Evolutionary conservation across 208 protist genomes (phyloP), one percentile per base, ranked within the genome.

Genomic region (Porcisia hertigi): DNA sequence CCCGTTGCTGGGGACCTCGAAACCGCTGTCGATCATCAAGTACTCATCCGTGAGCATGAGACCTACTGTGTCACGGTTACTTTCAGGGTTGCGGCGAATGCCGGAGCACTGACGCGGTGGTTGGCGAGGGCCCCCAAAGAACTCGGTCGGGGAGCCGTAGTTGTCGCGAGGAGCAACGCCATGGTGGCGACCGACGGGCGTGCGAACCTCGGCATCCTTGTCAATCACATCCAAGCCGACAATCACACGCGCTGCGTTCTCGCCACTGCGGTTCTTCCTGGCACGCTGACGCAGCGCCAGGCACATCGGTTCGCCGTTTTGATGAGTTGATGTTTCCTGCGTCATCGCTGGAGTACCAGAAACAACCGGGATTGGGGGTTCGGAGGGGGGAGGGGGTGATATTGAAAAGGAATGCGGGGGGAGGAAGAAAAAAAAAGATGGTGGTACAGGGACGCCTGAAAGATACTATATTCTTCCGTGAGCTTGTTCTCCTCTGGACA

Each of bases 41-140:
- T 87, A 92, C 72, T 91, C 89, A 64, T 96, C 92, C 23, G 86
- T 92, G 39, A 96, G 84, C 73, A 93, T 91, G 58, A 75, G 49
- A 69, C 80, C 88, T 39, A 96, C 92, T 2, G 66, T 83, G 69
- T 88, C 88, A 30, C 76, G 71, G 70, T 94, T 79, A 14, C 75
- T 57, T n/a, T 82, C 75, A 14, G 87, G 81, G 73, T 85, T 89
- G 83, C 89, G 92, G 62, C 92, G 92, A 55, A 93, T 81, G 57
- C 92, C 90, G 34, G 75, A 83, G 60, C 65, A 80, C 53, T 87
- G 49, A 67, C 86, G 83, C 66, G 86, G 86, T n/a, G 92, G 87
- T 60, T 89, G 82, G 64, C 71, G 76, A 0, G 92, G 92, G 14
- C 92, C 92, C n/a, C 77, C 80, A 54, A 88, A 77, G 79, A 96